Percentiles rank a stretch among this genome's conserved stretches.
Evolutionary conservation across 257 asterid species (phyloP).

Genomic region (Pogostemon cablin): DNA sequence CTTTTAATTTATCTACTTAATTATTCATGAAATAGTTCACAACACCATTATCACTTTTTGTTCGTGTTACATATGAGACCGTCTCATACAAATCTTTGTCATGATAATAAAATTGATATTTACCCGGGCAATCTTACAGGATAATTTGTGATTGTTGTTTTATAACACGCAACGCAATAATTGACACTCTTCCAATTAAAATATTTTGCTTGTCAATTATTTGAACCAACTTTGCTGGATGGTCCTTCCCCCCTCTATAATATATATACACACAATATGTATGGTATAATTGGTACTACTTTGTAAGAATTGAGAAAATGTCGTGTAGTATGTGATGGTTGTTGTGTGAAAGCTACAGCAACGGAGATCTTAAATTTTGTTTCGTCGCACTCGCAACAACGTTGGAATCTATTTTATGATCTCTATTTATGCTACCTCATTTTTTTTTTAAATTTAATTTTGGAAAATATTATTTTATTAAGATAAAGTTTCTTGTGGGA

Average conservation of each 20-base stretch:
- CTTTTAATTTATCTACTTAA: no score
- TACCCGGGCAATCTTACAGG: no score
- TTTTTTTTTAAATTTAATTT: not conserved
- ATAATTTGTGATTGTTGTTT: no score
- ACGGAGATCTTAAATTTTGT: slow-evolving; percentile 45
- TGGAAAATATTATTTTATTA: no score
- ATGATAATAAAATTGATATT: no score
- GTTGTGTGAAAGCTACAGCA: slow-evolving; percentile 54
- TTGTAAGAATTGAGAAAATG: slow-evolving; percentile 22
- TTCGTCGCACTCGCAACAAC: slow-evolving; percentile 33
- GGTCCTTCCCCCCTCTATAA: slow-evolving; percentile 32
- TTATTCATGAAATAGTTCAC: no score
- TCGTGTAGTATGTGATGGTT: slow-evolving; percentile 36
- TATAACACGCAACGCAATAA: no score
- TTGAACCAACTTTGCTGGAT: slow-evolving; percentile 42
- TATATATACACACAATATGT: no score
- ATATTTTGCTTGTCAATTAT: slow-evolving; percentile 45
- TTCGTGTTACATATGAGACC: no score
- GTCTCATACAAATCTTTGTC: no score
- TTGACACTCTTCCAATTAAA: slow-evolving; percentile 26
- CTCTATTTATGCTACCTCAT: not conserved
- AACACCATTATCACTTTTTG: no score
- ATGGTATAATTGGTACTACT: not conserved
- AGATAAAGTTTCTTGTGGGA: no score
- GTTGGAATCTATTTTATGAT: slow-evolving; percentile 31